Evolutionary conservation across 2,329 filamentous ascomycete species (phyloP).

Genomic region (Epichloe brachyelytri): DNA sequence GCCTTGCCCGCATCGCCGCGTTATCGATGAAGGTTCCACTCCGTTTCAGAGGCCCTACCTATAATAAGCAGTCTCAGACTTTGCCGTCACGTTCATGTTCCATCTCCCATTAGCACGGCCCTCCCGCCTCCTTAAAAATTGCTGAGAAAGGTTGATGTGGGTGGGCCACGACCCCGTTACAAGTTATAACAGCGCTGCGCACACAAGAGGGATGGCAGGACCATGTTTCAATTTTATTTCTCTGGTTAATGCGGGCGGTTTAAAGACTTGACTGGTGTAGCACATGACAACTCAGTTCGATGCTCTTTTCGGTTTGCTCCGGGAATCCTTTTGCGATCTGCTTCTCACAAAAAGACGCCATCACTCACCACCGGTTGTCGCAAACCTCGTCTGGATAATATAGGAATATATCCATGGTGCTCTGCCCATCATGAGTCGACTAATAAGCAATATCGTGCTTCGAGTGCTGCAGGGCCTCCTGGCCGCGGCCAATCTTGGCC

Average conservation of each 20-base stretch:
- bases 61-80: slow-evolving; percentile 1
- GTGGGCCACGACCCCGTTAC: not conserved
- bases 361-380: not conserved
- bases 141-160: not conserved
- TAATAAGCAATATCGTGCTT: slow-evolving; percentile 6
- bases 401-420: not conserved
- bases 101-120: slow-evolving; percentile 1
- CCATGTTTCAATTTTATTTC: not conserved
- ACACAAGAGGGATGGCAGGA: not conserved
- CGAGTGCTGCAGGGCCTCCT: slow-evolving; percentile 10
- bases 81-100: not conserved
- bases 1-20: no score
- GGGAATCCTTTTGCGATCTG: not conserved
- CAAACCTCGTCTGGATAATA: not conserved
- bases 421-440: slow-evolving; percentile 9
- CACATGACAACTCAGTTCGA: not conserved
- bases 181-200: not conserved
- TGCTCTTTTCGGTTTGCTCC: not conserved
- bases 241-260: not conserved
- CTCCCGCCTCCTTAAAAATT: not conserved
- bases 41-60: not conserved
- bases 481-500: slow-evolving; percentile 8
- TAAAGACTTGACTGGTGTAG: not conserved
- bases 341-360: not conserved
- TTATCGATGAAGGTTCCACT: not conserved